Conservation (phyloP, 2,329 filamentous ascomycete genomes). For the Penicillium sp. region DNA sequence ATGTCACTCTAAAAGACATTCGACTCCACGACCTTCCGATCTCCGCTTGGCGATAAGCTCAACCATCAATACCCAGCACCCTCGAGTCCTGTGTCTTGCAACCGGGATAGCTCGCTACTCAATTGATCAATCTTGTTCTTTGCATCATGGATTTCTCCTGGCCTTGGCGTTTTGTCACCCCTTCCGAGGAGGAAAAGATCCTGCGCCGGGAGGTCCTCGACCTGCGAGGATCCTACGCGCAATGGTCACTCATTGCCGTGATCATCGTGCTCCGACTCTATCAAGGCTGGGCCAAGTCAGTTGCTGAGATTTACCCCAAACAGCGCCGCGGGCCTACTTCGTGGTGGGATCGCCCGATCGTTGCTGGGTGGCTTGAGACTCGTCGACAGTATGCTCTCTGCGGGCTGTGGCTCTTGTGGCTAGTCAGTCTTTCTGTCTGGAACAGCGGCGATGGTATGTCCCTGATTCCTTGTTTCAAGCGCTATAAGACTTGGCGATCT, state of each 20-base stretch:
- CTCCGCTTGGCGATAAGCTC: not conserved
- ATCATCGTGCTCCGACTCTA: slow-evolving; percentile 49
- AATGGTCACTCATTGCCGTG: slow-evolving; percentile 58
- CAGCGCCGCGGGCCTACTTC: slow-evolving; percentile 31
- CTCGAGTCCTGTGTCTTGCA: not conserved
- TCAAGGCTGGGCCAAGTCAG: slow-evolving; percentile 23
- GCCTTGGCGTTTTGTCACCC: slow-evolving; percentile 60
- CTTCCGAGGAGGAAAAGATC: slow-evolving; percentile 57
- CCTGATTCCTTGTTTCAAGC: not conserved
- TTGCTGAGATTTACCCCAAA: slow-evolving; percentile 12
- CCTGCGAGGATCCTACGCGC: slow-evolving; percentile 61
- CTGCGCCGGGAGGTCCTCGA: slow-evolving; percentile 61
- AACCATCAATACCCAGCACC: not conserved
- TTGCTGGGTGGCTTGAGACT: slow-evolving; percentile 54
- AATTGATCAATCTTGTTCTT: not conserved
- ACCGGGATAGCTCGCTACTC: not conserved
- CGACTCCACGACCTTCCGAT: not conserved
- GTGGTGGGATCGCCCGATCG: slow-evolving; percentile 55
- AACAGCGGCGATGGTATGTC: slow-evolving; percentile 61
- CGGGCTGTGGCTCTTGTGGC: slow-evolving; percentile 58
- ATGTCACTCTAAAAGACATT: not conserved
- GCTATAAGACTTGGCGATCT: not conserved
- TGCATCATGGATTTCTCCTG: slow-evolving; percentile 39
- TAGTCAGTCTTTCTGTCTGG: slow-evolving; percentile 57
- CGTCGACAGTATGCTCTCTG: slow-evolving; percentile 58